Evolutionary conservation across 176 grass and related monocot species (phyloP).

Genomic region (Aegilops umbellulata): DNA sequence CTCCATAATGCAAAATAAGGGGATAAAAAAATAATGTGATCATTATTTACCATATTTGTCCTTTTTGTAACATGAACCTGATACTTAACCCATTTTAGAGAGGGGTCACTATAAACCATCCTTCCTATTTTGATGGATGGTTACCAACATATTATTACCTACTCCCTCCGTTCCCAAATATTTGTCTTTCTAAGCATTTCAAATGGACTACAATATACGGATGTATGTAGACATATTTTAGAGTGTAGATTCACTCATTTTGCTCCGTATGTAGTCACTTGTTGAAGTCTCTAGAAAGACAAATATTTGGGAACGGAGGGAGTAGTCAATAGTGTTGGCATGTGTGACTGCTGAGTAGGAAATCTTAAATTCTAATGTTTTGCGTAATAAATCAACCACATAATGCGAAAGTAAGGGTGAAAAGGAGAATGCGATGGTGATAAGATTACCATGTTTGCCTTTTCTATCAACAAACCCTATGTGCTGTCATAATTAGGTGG

Average conservation of each 20-base stretch:
- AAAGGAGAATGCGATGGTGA: not conserved
- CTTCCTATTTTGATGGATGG: not conserved
- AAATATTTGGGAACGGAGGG: too few relatives aligned
- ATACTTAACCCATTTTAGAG: constrained; percentile 15
- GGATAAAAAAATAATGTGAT: not conserved
- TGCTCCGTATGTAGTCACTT: too few relatives aligned
- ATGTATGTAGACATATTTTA: too few relatives aligned
- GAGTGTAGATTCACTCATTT: too few relatives aligned
- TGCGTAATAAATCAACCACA: not conserved
- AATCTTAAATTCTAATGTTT: constrained; percentile 24
- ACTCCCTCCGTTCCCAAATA: too few relatives aligned
- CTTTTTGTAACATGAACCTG: not conserved
- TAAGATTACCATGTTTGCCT: constrained; percentile 42
- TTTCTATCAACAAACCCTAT: constrained; percentile 24
- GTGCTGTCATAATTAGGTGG: constrained; percentile 12
- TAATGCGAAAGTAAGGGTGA: not conserved
- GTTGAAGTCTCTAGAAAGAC: too few relatives aligned
- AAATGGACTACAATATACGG: too few relatives aligned
- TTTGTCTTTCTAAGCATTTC: too few relatives aligned
- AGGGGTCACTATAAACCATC: constrained; percentile 2
- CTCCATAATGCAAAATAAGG: not conserved
- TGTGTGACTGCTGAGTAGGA: constrained; percentile 28
- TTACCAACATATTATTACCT: constrained; percentile 41
- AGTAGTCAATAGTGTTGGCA: constrained; percentile 36
- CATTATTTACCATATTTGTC: not conserved